phyloP scores from a whole-genome alignment of 345 rosid genomes.

The Pseudoturritis turrita region DNA sequence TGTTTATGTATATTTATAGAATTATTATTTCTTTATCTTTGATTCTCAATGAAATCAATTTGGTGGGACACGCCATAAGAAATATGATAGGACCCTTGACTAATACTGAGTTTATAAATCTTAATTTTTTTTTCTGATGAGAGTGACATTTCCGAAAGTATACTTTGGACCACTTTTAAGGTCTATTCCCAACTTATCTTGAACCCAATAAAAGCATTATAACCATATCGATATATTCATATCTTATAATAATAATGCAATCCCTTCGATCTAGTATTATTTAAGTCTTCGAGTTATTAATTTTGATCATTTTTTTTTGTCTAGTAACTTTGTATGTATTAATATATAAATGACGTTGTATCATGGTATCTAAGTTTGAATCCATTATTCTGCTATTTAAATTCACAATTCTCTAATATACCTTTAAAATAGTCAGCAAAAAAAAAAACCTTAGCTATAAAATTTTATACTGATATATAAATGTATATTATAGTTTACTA shows the following conservation, averaged over 20 bases:
- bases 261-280: neutral
- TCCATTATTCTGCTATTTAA: neutral
- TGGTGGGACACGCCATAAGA: slow-evolving; percentile 29
- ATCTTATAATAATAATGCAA: neutral
- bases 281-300: neutral
- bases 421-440: neutral
- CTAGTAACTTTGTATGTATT: neutral
- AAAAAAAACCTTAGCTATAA: neutral
- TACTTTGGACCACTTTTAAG: slow-evolving; percentile 39
- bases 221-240: neutral
- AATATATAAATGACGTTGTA: neutral
- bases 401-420: neutral
- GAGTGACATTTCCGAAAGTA: slow-evolving; percentile 34
- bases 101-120: slow-evolving; percentile 27
- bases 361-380: neutral
- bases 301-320: neutral
- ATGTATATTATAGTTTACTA: neutral
- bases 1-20: neutral
- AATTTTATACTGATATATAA: neutral
- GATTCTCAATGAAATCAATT: slow-evolving; percentile 26
- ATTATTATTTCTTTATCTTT: neutral
- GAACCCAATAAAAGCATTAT: slow-evolving; percentile 7
- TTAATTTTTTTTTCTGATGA: slow-evolving; percentile 15
- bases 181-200: slow-evolving; percentile 35
- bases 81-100: slow-evolving; percentile 35